Conservation (phyloP, 2,329 filamentous ascomycete genomes). For the Ceratocystiopsis minuta region DNA sequence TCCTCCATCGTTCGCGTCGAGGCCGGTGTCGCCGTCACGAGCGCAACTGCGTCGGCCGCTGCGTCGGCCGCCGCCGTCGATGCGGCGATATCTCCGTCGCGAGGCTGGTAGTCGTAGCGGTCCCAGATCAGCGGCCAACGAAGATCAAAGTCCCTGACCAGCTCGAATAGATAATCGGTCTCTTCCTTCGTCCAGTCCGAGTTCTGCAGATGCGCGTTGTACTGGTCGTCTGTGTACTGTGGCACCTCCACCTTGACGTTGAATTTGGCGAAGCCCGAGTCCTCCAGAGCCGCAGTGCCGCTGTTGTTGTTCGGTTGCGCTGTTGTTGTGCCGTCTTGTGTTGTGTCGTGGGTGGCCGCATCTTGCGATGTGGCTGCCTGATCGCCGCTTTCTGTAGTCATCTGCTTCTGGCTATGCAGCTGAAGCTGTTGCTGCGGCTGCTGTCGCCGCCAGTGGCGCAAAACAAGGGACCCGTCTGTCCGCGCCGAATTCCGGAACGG, state of each 20-base stretch:
- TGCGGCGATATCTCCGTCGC: constrained; percentile 13
- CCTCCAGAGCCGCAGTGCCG: constrained; percentile 21
- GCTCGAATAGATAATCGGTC: constrained; percentile 71
- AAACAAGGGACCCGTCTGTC: constrained; percentile 42
- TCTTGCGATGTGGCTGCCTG: no score
- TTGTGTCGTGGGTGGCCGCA: no score
- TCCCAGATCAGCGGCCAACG: constrained; percentile 88
- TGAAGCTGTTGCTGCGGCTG: neutral
- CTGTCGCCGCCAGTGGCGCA: constrained; percentile 61
- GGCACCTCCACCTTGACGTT: constrained; percentile 67
- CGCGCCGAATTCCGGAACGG: constrained; percentile 66
- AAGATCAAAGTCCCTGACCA: constrained; percentile 63
- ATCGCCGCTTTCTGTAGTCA: neutral
- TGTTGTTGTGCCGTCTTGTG: no score
- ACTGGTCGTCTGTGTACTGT: constrained; percentile 74
- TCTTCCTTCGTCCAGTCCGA: constrained; percentile 80
- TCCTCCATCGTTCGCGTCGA: constrained; percentile 59
- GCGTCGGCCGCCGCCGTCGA: constrained; percentile 5
- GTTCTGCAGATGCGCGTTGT: constrained; percentile 54
- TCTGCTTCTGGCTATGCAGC: no score
- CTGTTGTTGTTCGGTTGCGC: no score
- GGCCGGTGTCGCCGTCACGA: constrained; percentile 31
- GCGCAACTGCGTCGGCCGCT: constrained; percentile 20
- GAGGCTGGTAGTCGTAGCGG: constrained; percentile 59
- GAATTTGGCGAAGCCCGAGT: constrained; percentile 65